A percentile compares a stretch with the other conserved stretches of the same genome.
Conservation (phyloP, 2,329 filamentous ascomycete genomes). For the Alternaria metachromatica region DNA sequence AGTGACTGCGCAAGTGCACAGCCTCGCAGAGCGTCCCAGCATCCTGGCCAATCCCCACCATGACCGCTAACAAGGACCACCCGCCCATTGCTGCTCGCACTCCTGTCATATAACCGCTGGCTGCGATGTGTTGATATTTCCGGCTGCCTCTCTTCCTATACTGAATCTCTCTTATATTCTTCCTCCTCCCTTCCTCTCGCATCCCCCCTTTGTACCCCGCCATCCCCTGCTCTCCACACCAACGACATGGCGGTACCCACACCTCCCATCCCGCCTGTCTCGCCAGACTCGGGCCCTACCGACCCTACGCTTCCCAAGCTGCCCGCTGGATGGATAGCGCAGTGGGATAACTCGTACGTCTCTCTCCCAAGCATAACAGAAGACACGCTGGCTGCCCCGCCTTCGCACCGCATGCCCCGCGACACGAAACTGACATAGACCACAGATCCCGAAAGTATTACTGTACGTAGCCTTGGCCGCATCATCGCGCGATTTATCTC, state of each 20-base stretch:
- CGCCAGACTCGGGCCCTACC: conserved; percentile 49
- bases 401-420: conserved; percentile 20
- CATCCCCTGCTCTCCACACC: conserved; percentile 6
- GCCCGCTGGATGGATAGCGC: conserved; percentile 50
- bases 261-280: conserved; percentile 45
- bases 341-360: conserved; percentile 50
- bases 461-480: conserved; percentile 32
- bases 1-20: conserved; percentile 15
- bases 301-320: conserved; percentile 48
- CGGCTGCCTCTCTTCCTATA: background rate
- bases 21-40: conserved; percentile 13
- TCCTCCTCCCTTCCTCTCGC: background rate
- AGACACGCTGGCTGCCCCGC: conserved; percentile 19
- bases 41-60: conserved; percentile 21
- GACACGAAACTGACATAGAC: conserved; percentile 29
- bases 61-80: conserved; percentile 26
- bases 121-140: conserved; percentile 14
- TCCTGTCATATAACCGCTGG: conserved; percentile 30
- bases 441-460: conserved; percentile 50
- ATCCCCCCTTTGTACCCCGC: conserved; percentile 6
- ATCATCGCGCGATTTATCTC: background rate
- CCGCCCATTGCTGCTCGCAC: conserved; percentile 24
- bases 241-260: conserved; percentile 44
- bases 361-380: background rate
- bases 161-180: background rate